phyloP scores from a whole-genome alignment of 2,329 filamentous ascomycete genomes.

The Rasamsonia emersonii region DNA sequence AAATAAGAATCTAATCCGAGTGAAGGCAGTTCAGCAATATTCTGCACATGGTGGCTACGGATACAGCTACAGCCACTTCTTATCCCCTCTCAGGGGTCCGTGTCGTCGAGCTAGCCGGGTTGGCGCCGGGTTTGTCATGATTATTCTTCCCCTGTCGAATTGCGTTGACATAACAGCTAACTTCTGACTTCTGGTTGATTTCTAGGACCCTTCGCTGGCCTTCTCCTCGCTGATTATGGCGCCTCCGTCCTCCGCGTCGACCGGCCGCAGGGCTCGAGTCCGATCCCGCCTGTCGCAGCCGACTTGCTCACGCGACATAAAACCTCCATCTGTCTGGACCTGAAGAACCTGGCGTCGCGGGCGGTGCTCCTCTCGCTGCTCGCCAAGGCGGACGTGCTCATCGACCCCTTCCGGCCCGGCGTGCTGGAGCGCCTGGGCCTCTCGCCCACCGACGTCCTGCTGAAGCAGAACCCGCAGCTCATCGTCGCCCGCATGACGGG shows the following conservation, averaged over 20 bases:
- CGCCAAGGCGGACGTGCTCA: conserved; percentile 62
- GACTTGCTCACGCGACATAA: conserved; percentile 79
- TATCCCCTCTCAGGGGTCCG: conserved; percentile 48
- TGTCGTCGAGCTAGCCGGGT: conserved; percentile 59
- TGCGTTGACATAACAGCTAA: conserved; percentile 3
- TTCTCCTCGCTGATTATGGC: conserved; percentile 83
- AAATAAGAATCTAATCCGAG: too few relatives aligned
- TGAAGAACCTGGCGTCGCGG: conserved; percentile 59
- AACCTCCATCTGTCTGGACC: conserved; percentile 66
- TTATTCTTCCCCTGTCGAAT: too few relatives aligned
- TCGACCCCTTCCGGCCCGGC: conserved; percentile 88
- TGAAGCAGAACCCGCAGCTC: conserved; percentile 61
- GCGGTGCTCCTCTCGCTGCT: conserved; percentile 60
- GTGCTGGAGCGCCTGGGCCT: conserved; percentile 80
- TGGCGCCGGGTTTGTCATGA: conserved; percentile 53
- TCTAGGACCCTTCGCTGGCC: conserved; percentile 74
- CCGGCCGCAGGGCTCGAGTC: conserved; percentile 39
- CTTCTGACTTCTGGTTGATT: conserved; percentile 6
- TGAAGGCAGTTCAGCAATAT: too few relatives aligned
- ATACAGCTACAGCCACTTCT: too few relatives aligned
- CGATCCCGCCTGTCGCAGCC: conserved; percentile 35
- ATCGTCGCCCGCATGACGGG: conserved; percentile 83
- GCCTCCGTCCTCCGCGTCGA: conserved; percentile 84
- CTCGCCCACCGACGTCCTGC: conserved; percentile 57
- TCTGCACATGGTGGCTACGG: too few relatives aligned